phyloP scores from a whole-genome alignment of 176 grass and related monocot genomes.

The Sorghum bicolor region DNA sequence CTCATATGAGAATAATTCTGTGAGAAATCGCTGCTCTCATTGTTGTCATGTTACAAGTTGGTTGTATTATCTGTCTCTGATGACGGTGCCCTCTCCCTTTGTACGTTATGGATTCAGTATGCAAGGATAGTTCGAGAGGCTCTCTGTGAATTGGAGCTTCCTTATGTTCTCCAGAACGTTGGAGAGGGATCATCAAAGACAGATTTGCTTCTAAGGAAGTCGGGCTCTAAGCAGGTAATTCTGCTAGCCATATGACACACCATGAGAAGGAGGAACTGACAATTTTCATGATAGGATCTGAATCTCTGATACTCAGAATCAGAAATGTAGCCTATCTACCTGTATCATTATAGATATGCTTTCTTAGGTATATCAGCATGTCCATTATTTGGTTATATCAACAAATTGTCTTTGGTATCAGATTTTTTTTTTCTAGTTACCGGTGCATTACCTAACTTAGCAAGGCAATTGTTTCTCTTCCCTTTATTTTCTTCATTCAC shows the following conservation, averaged over 20 bases:
- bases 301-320: neutral
- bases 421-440: neutral
- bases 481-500: neutral
- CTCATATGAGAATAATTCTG: conserved; percentile 87
- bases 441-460: neutral
- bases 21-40: conserved; percentile 30
- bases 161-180: conserved; percentile 85
- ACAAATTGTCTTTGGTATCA: neutral
- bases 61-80: neutral
- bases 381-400: neutral
- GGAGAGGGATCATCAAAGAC: conserved; percentile 67
- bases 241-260: neutral
- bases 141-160: conserved; percentile 90
- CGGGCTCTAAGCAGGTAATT: conserved; percentile 65
- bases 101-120: conserved; percentile 36
- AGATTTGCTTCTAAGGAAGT: conserved; percentile 43
- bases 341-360: neutral
- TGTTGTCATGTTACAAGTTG: neutral
- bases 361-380: neutral
- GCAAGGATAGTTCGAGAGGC: conserved; percentile 84
- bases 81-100: neutral
- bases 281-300: neutral
- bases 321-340: neutral
- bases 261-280: neutral
- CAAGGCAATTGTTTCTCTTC: neutral